Conservation (phyloP, 2,329 filamentous ascomycete species). For the Arthrobotrys megalospora region DNA sequence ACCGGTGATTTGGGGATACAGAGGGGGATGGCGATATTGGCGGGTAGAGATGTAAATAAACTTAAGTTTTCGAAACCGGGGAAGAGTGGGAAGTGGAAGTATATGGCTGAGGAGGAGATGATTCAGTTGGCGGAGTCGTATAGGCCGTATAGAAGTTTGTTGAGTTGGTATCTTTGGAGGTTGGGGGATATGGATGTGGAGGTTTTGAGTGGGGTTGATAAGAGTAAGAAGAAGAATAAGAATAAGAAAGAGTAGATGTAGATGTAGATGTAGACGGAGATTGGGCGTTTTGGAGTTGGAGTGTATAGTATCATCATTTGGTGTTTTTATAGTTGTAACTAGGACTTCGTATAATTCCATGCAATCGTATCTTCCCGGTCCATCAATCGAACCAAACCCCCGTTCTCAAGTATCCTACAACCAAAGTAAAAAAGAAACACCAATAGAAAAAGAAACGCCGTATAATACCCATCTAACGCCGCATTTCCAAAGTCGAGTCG, state of each 20-base stretch:
- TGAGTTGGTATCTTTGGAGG: conserved; percentile 81
- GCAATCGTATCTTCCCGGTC: too few relatives aligned
- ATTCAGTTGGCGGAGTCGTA: conserved; percentile 83
- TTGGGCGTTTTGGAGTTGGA: not conserved
- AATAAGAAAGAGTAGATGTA: conserved; percentile 13
- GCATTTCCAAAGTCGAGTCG: conserved; percentile 1
- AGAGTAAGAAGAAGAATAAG: conserved; percentile 20
- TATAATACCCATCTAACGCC: conserved; percentile 22
- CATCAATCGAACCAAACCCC: not conserved
- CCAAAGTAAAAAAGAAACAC: not conserved
- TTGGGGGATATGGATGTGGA: conserved; percentile 83
- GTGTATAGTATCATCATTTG: not conserved
- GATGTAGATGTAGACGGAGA: not conserved
- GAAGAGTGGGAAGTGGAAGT: conserved; percentile 87
- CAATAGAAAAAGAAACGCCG: not conserved
- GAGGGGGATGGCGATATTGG: conserved; percentile 90
- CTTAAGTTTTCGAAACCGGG: conserved; percentile 80
- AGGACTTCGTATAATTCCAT: too few relatives aligned
- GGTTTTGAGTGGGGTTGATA: conserved; percentile 67
- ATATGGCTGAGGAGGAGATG: conserved; percentile 97
- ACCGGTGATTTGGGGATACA: conserved; percentile 94
- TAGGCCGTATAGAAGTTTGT: conserved; percentile 77
- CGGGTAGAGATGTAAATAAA: conserved; percentile 85
- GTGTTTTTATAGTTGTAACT: conserved; percentile 7
- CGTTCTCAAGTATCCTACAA: conserved; percentile 25